Evolutionary conservation across 371 early-diverging fungal species (phyloP).

Genomic region (Syncephalastrum sp.): DNA sequence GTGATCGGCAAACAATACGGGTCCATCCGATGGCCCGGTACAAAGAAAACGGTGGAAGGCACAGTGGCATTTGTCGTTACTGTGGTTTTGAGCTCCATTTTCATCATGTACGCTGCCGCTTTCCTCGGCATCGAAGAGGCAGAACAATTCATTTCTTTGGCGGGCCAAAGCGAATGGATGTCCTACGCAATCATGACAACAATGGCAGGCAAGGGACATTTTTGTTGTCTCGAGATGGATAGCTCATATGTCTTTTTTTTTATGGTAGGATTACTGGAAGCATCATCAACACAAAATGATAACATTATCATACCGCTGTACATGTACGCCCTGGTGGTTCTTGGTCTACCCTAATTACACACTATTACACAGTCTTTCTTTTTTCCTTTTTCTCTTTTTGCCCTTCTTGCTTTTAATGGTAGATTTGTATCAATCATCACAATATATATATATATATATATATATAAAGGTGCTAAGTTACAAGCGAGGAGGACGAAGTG

Average conservation of each 20-base stretch:
- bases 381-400: too few relatives aligned
- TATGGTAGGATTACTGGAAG: conserved; percentile 52
- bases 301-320: conserved; percentile 74
- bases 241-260: conserved; percentile 2
- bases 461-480: too few relatives aligned
- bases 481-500: background rate
- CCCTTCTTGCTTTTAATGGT: too few relatives aligned
- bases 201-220: conserved; percentile 33
- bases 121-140: conserved; percentile 24
- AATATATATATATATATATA: too few relatives aligned
- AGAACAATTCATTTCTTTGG: conserved; percentile 19
- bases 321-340: conserved; percentile 56
- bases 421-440: too few relatives aligned
- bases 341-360: background rate
- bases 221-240: background rate
- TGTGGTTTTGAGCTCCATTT: conserved; percentile 50
- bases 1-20: conserved; percentile 80
- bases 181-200: conserved; percentile 21
- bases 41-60: conserved; percentile 87
- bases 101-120: conserved; percentile 31
- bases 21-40: conserved; percentile 68
- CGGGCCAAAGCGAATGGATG: conserved; percentile 23
- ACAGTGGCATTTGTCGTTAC: conserved; percentile 75
- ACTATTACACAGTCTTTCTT: too few relatives aligned
- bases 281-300: conserved; percentile 74